Conservation (phyloP, 2,329 filamentous ascomycete species). For the Cladorrhinum sp. region DNA sequence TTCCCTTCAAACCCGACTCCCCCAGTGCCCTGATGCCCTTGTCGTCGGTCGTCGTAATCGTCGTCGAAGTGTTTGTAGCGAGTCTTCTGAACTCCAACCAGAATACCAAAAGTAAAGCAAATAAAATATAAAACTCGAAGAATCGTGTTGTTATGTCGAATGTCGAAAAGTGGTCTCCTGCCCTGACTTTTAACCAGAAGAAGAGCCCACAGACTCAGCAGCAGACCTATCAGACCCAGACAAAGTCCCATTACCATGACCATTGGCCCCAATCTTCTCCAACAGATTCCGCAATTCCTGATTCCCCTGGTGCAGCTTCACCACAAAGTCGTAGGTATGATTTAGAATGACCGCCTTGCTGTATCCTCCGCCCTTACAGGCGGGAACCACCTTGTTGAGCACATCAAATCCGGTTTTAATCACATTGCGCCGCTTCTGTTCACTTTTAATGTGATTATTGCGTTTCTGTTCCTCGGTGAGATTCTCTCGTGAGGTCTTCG, state of each 20-base stretch:
- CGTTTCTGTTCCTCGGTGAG: conserved; percentile 78
- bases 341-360: conserved; percentile 79
- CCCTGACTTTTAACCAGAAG: neutral
- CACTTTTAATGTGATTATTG: conserved; percentile 81
- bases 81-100: no score
- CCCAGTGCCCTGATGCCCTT: no score
- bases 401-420: conserved; percentile 83
- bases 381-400: conserved; percentile 72
- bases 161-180: neutral
- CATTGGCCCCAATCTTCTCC: neutral
- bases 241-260: neutral
- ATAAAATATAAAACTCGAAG: no score
- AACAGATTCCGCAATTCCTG: conserved; percentile 44
- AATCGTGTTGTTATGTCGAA: no score
- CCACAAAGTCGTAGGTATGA: conserved; percentile 75
- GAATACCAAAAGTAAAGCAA: no score
- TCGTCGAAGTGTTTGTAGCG: no score
- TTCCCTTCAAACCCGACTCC: no score
- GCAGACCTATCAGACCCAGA: no score
- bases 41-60: no score
- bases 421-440: conserved; percentile 79
- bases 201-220: neutral
- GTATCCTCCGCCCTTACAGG: conserved; percentile 68
- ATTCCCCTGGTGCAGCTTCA: conserved; percentile 69
- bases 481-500: conserved; percentile 62